Evolutionary conservation across 768 basidiomycete genomes (phyloP), one percentile per base, ranked within the genome.

Genomic region (Suillus subalutaceus): DNA sequence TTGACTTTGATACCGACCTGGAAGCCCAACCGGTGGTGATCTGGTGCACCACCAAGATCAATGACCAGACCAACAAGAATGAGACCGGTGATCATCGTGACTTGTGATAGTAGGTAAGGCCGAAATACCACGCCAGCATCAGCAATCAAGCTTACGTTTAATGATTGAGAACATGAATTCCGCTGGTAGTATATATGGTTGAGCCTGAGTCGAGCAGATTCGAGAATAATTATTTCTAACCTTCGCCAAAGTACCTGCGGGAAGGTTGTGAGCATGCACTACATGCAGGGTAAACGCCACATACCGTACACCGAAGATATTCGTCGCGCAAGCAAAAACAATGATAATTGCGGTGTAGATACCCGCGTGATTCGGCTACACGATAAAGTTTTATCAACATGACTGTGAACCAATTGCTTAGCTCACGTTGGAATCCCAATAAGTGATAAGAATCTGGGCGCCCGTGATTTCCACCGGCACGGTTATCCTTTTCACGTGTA

Each of bases 401-500:
- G 20, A 40, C 41, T 13, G 64, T 56, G 58, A 44, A 37, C 37
- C 52, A 46, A 63, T 52, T 48, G 16, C 26, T 15, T 26, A 5
- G 72, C 81, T 65, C 66, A 88, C 88, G 69, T 89, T 79, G 37
- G 77, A 68, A 75, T 91, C 88, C 91, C 92, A 93, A 79, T 88
- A 93, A 7, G 85, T 81, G 64, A 93, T 79, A 12, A 94, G 75
- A 61, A 93, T 83, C 16, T 86, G 83, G 10, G 90, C 87, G 2
- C 91, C 92, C 1, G 88, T 87, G 63, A 94, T 83, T 78, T 93
- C 91, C n/a, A 88, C 87, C 10, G 90, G 90, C 0, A 86, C 81
- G 1, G 88, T 83, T 63, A 90, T 87, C n/a, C 84, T 85, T 59
- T 26, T 35, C 9, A 6, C 3, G 23, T 23, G n/a, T 62, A 16